Base-by-base conservation (phyloP, 2,329 filamentous ascomycete species). In the Podosphaera leucotricha region DNA sequence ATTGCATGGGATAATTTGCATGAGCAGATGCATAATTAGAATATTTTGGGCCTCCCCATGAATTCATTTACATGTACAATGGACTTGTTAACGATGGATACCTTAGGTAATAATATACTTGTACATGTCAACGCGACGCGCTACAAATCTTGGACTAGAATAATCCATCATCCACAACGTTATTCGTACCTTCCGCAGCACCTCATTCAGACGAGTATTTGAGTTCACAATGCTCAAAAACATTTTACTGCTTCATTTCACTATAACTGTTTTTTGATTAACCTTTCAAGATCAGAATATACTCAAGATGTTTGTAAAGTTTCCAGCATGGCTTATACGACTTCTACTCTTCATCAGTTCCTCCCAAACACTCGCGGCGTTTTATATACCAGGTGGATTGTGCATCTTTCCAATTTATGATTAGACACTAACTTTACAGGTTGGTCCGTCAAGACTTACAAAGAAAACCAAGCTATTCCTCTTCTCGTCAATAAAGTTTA, bases 401-500 rank as follows among this genome's bases (percentile, higher is more conserved):
- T 2, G 11, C 16, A 26, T 16, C 35, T 16, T 8, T 22, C 15
- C 35, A 16, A 7, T 18, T 28, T 13, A 19, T 10, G 40, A 24
- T 20, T 22, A 16, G 20, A 45, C 26, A 26, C 28, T 50, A 43
- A 43, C 19, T 28, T 39, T 1, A 4, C 48, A 80, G 84, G 84
- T 52, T 90, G 80, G 68, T 92, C 84, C 5, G 75, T 86, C 56
- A 80, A 77, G 57, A 83, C 74, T 55, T 92, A 92, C 59, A 69
- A 68, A 51, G 72, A 85, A 50, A 71, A 74, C 58, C 80, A 92
- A 53, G 66, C 74, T 10, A 79, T 92, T 35, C 83, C 84, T 1
- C 67, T 93, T n/a, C 75, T 87, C 45, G 80, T 90, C 50, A 92
- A 92, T 65, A 92, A 92, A 60, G 77, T 86, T 54, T 92, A 86